phyloP scores from a whole-genome alignment of 371 early-diverging fungal genomes.

The Rhizopus arrhizus region DNA sequence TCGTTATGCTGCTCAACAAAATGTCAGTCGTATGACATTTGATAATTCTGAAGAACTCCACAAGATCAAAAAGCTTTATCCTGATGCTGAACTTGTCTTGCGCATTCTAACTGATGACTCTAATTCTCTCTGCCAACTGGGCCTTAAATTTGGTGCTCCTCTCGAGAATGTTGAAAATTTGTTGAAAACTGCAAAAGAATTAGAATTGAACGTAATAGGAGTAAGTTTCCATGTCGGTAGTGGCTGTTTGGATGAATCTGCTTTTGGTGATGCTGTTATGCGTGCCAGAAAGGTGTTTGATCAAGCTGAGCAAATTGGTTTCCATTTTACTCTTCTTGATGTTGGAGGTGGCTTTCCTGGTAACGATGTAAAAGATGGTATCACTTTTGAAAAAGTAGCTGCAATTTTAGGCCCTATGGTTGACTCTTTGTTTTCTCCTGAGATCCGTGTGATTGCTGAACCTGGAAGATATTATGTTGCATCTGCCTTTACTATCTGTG shows the following conservation, averaged over 20 bases:
- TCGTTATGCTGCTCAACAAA: slow-evolving; percentile 75
- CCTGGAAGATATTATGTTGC: slow-evolving; percentile 97
- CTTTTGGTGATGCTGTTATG: slow-evolving; percentile 88
- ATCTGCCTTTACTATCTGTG: slow-evolving; percentile 90
- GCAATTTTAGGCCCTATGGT: slow-evolving; percentile 77
- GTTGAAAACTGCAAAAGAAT: slow-evolving; percentile 73
- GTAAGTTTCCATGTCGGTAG: slow-evolving; percentile 93
- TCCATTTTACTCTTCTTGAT: slow-evolving; percentile 81
- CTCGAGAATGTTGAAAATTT: slow-evolving; percentile 67
- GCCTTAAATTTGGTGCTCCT: slow-evolving; percentile 95
- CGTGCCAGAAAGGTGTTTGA: slow-evolving; percentile 89
- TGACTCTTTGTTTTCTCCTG: slow-evolving; percentile 71
- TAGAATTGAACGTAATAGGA: slow-evolving; percentile 90
- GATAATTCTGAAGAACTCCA: slow-evolving; percentile 96
- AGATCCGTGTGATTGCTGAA: slow-evolving; percentile 92
- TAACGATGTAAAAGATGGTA: slow-evolving; percentile 68
- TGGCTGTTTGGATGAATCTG: slow-evolving; percentile 87
- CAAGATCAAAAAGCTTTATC: slow-evolving; percentile 84
- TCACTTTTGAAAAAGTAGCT: slow-evolving; percentile 87
- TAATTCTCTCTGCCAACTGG: slow-evolving; percentile 86
- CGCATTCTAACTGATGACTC: slow-evolving; percentile 96
- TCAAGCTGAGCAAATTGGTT: slow-evolving; percentile 76
- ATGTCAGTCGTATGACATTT: slow-evolving; percentile 93
- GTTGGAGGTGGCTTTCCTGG: slow-evolving; percentile 98
- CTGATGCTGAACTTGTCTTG: slow-evolving; percentile 86